These are phyloP conservation scores for Castanopsis chinensis DNA, from an alignment of 306 rosid species.

Conservation along the genomic window DNA sequence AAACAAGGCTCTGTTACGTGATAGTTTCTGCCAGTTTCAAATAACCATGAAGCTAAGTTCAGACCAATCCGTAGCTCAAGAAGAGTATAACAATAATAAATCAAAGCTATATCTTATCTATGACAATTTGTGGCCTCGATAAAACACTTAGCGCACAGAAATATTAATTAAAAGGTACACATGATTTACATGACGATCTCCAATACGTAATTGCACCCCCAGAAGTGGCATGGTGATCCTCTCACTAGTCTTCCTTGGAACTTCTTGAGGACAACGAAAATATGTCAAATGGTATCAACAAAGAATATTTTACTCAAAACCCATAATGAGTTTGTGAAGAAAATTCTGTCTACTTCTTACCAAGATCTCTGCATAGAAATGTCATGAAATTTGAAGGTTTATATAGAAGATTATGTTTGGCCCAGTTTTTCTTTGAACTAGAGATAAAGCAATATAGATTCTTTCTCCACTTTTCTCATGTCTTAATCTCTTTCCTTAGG, in stretches of 20 bases:
- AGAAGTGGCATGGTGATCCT: conserved; percentile 43
- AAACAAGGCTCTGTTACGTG: background rate
- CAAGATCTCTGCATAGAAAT: background rate
- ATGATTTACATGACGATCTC: conserved; percentile 44
- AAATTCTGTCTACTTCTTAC: background rate
- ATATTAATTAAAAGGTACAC: background rate
- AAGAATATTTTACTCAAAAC: background rate
- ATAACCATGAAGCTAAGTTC: background rate
- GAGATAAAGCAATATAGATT: conserved; percentile 27
- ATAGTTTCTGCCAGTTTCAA: background rate
- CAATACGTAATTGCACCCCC: conserved; percentile 40
- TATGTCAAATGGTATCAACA: background rate
- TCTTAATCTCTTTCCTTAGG: conserved; percentile 66
- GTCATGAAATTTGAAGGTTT: background rate
- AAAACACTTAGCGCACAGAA: background rate
- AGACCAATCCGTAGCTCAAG: too few relatives aligned
- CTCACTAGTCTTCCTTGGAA: background rate
- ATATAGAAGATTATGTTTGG: conserved; percentile 5
- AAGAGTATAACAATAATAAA: too few relatives aligned
- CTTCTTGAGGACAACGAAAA: background rate
- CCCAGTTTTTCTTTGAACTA: conserved; percentile 38
- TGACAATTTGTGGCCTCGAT: background rate
- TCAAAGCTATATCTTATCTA: background rate
- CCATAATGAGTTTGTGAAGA: background rate
- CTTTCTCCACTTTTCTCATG: conserved; percentile 2